Evolutionary conservation across 2,329 filamentous ascomycete species (phyloP).

Genomic region (Coniochaeta sp.): DNA sequence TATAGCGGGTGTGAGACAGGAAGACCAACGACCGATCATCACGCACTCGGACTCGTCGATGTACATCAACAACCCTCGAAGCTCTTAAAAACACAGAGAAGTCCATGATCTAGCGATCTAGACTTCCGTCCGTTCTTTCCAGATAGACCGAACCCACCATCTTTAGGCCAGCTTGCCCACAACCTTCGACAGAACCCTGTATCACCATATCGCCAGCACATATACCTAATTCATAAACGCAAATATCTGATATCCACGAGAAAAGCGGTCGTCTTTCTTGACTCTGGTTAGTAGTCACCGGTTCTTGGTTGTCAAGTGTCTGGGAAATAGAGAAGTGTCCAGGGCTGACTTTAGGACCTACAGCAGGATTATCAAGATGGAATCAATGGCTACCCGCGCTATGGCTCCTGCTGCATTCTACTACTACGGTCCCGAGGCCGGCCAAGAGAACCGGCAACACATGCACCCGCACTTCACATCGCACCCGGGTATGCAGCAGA

Average conservation of each 20-base stretch:
- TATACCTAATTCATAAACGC: conserved; percentile 17
- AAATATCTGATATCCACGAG: background rate
- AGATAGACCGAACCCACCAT: conserved; percentile 23
- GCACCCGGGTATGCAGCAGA: conserved; percentile 33
- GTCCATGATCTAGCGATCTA: conserved; percentile 15
- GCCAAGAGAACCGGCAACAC: conserved; percentile 65
- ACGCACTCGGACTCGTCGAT: conserved; percentile 20
- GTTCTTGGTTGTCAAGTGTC: background rate
- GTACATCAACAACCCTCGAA: conserved; percentile 23
- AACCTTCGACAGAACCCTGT: conserved; percentile 14
- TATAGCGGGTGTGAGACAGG: conserved; percentile 6
- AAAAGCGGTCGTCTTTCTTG: background rate
- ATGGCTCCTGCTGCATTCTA: conserved; percentile 73
- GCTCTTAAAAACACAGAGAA: conserved; percentile 17
- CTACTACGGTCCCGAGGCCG: conserved; percentile 77
- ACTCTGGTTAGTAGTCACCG: background rate
- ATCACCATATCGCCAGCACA: conserved; percentile 6
- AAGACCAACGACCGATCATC: conserved; percentile 4
- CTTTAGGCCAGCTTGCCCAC: conserved; percentile 26
- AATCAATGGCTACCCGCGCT: conserved; percentile 49
- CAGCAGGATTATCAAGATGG: conserved; percentile 45
- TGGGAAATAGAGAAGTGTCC: background rate
- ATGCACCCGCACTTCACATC: conserved; percentile 69
- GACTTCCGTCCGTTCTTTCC: conserved; percentile 39
- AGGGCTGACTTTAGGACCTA: conserved; percentile 8